Evolutionary conservation across 768 basidiomycete genomes (phyloP), one percentile per base, ranked within the genome.

Genomic region (Suillus plorans): DNA sequence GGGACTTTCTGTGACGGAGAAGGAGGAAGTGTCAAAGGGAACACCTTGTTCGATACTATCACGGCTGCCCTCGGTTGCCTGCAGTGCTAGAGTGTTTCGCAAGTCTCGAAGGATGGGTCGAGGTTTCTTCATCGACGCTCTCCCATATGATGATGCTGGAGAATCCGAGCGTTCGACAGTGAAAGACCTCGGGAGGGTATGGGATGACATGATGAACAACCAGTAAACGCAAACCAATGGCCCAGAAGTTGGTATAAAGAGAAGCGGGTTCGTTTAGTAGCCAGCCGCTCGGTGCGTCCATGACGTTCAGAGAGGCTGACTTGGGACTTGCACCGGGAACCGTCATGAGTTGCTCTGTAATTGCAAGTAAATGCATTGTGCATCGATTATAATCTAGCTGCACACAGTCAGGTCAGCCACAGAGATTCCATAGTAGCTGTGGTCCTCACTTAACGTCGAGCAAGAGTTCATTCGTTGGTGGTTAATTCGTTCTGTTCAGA

Each of bases 101-200:
- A 76, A 49, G 47, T 70, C 66, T 36, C 45, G 67, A 14, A 75
- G 64, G 6, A 69, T 55, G 13, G 69, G 73, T 13, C 65, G 62
- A 3, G 63, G 0, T 56, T 63, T 65, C 47, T 31, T 65, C 25
- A 31, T 22, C 25, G 7, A 34, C 14, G 53, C 36, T 34, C 25
- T 62, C 47, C 41, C 25, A 20, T 28, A 5, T 42, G 58, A 31
- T 28, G 41, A 13, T 20, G 41, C 41, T 42, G 41, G 10, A 25
- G 28, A 20, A 22, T 41, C 18, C 42, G 18, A 31, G 58, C 28
- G 25, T 28, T 41, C 18, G 57, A 41, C 18, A 9, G 57, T 39
- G 10, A 42, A 59, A 59, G 39, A 59, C 25, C 42, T 59, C 12
- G 31, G 20, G 12, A 55, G 34, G 6, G 34, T 55, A 36, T 22